These are phyloP conservation scores for Teratosphaeria epicoccoides DNA, from an alignment of 2,329 filamentous ascomycete species.

Conservation along the genomic window DNA sequence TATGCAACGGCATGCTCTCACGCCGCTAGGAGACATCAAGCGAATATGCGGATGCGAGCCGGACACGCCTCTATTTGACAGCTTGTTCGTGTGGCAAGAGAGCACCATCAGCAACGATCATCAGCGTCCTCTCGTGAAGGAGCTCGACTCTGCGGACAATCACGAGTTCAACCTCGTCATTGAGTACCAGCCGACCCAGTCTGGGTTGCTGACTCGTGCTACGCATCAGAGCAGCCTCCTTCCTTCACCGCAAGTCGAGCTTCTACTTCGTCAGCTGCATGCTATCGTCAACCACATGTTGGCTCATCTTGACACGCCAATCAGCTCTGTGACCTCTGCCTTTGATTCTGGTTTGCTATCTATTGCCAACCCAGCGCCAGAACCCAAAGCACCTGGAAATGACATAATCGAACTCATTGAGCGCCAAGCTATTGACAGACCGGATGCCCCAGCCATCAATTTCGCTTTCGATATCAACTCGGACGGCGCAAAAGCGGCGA, in stretches of 20 bases:
- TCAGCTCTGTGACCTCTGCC: conserved; percentile 24
- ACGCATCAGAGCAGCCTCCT: conserved; percentile 48
- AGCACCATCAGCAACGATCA: conserved; percentile 38
- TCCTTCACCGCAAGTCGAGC: conserved; percentile 42
- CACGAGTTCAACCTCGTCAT: conserved; percentile 67
- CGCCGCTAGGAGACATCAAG: conserved; percentile 61
- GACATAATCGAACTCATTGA: conserved; percentile 43
- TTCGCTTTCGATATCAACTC: conserved; percentile 46
- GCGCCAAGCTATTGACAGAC: conserved; percentile 35
- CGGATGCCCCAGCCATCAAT: conserved; percentile 51
- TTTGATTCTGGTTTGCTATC: conserved; percentile 26
- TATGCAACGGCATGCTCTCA: conserved; percentile 50
- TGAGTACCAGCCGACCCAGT: conserved; percentile 57
- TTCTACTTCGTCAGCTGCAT: conserved; percentile 54
- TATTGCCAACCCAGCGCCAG: conserved; percentile 31
- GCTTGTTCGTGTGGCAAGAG: conserved; percentile 77
- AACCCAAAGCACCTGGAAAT: conserved; percentile 14
- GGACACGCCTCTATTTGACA: conserved; percentile 56
- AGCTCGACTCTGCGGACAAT: conserved; percentile 55
- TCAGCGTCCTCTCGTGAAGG: conserved; percentile 32
- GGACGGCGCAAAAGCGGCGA: conserved; percentile 27
- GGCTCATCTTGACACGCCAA: conserved; percentile 22
- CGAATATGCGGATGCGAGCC: conserved; percentile 46
- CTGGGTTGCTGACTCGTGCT: conserved; percentile 40
- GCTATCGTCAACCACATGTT: conserved; percentile 38